Evolutionary conservation across 2,329 filamentous ascomycete species (phyloP).

Genomic region (Boeremia exigua): DNA sequence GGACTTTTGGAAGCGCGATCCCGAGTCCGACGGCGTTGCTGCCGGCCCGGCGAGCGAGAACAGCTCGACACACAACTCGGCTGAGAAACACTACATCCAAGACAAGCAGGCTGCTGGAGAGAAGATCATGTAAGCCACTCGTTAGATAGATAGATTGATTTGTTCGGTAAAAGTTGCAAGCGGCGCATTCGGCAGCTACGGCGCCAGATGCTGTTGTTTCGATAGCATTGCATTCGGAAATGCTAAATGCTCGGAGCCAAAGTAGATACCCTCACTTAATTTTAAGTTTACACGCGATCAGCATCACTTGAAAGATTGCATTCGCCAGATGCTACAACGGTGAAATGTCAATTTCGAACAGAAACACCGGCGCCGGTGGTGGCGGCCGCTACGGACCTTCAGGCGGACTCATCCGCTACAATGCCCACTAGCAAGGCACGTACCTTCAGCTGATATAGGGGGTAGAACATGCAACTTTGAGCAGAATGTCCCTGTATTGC

Average conservation of each 20-base stretch:
- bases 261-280: constrained; percentile 18
- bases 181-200: constrained; percentile 10
- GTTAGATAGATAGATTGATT: neutral
- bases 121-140: constrained; percentile 4
- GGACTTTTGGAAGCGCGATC: constrained; percentile 68
- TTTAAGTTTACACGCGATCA: neutral
- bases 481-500: too few species aligned
- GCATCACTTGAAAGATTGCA: neutral
- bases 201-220: constrained; percentile 9
- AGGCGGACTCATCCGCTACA: constrained; percentile 10
- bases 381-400: constrained; percentile 6
- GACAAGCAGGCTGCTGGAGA: constrained; percentile 33
- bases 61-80: constrained; percentile 29
- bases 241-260: neutral
- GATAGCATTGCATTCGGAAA: constrained; percentile 13
- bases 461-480: too few species aligned
- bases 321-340: neutral
- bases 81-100: constrained; percentile 32
- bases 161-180: constrained; percentile 10
- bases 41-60: constrained; percentile 34
- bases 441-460: too few species aligned
- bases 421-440: neutral
- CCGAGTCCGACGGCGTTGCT: constrained; percentile 32
- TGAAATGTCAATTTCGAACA: neutral
- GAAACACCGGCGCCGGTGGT: constrained; percentile 4